Base-by-base conservation (phyloP, 768 basidiomycete genomes). In the Cyathus striatus region DNA sequence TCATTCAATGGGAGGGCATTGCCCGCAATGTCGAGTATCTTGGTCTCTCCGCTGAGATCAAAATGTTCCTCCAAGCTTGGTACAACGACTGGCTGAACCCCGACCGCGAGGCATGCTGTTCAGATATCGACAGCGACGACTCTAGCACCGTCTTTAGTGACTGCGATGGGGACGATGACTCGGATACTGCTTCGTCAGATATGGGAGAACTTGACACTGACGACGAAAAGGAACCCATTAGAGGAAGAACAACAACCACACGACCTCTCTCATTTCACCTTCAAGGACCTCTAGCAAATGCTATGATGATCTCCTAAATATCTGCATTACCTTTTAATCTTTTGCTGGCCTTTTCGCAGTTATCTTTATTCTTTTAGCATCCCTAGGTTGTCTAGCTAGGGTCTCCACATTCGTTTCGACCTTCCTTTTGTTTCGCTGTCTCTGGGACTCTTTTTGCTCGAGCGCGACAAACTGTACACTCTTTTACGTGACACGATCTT, bases 1-100 rank as follows among this genome's bases (percentile, higher is more conserved):
- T 70, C 40, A 72, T 90, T 35, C 77, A 78, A 37, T 94, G 90
- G 91, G 86, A 92, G 52, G 89, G 88, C 22, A 69, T 94, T 47
- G 88, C 88, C 16, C 80, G 85, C 46, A 95, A 93, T 59, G 90
- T 86, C 57, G 90, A 94, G 57, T 94, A 90, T 56, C 81, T 95
- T 38, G 84, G 81, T 16, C 73, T 94, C 48, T 71, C 79, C 41
- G 65, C 79, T 14, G 82, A 86, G 34, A 79, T 93, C 61, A 91
- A 89, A 58, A 62, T 81, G 13, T 86, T 86, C 55, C 69, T 92
- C 38, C 80, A 83, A 0, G 72, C 69, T 44, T 93, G 86, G 84
- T 90, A 86, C 61, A 67, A 74, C 41, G 67, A 70, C 21, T 85
- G 84, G 83, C 55, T 78, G 34, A 65, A 75, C 40, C 62, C 70